These are phyloP conservation scores for Zoysia matrella DNA, from an alignment of 202 grass and related monocot species.

Conservation along the genomic window DNA sequence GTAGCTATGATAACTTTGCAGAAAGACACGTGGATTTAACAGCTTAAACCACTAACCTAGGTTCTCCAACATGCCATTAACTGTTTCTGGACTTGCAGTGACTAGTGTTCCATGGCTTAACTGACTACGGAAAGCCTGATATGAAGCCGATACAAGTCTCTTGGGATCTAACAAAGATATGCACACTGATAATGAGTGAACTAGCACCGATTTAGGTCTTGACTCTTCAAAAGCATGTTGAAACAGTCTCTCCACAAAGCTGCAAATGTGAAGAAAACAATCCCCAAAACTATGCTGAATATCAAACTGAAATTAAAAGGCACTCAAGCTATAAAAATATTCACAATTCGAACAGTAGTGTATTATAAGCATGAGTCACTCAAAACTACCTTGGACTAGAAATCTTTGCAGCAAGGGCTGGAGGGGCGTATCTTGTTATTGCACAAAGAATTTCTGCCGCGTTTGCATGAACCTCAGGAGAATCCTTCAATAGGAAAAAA, in stretches of 20 bases:
- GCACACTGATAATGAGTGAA: conserved; percentile 88
- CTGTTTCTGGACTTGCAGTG: conserved; percentile 80
- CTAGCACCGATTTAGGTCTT: conserved; percentile 90
- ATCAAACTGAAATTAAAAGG: conserved; percentile 35
- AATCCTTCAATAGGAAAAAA: conserved; percentile 64
- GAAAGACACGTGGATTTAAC: conserved; percentile 21
- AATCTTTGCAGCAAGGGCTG: conserved; percentile 87
- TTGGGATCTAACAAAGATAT: conserved; percentile 98
- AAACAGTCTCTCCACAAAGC: conserved; percentile 94
- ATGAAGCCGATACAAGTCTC: conserved; percentile 82
- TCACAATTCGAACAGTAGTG: neutral
- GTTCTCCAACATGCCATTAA: neutral
- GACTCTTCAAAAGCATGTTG: conserved; percentile 84
- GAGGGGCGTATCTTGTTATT: conserved; percentile 72
- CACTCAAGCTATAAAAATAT: conserved; percentile 2
- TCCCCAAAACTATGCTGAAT: conserved; percentile 35
- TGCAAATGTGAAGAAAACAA: conserved; percentile 46
- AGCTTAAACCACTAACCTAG: conserved; percentile 61
- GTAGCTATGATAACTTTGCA: conserved; percentile 2
- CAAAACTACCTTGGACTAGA: conserved; percentile 71
- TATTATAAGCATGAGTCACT: conserved; percentile 12
- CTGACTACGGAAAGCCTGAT: conserved; percentile 88
- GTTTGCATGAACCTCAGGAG: conserved; percentile 95
- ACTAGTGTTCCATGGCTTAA: conserved; percentile 82
- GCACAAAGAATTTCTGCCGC: conserved; percentile 51